These are phyloP conservation scores for Xylaria flabelliformis DNA, from an alignment of 495 filamentous ascomycete genomes.

Conservation along the genomic window DNA sequence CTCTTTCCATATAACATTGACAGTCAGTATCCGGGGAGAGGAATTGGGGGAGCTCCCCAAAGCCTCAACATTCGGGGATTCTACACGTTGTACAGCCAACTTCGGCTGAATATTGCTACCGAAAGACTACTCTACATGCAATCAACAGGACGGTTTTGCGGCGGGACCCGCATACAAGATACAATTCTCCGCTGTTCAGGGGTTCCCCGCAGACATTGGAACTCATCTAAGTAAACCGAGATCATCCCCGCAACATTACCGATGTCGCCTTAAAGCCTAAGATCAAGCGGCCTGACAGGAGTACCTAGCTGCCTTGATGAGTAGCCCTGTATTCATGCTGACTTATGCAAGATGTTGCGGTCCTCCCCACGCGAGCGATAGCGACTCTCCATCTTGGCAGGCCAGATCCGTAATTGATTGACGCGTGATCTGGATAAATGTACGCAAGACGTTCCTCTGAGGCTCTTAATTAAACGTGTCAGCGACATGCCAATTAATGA, in stretches of 20 bases:
- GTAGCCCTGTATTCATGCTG: conserved; percentile 4
- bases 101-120: conserved; percentile 21
- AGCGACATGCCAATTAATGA: conserved; percentile 17
- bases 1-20: not conserved
- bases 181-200: conserved; percentile 3
- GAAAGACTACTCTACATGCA: conserved; percentile 4
- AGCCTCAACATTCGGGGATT: conserved; percentile 18
- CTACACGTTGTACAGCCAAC: conserved; percentile 17
- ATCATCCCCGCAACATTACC: conserved; percentile 9
- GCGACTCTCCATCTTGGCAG: not conserved
- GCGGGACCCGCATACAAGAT: conserved; percentile 6
- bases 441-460: conserved; percentile 11
- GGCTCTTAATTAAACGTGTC: conserved; percentile 24
- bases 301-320: not conserved
- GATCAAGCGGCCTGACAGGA: conserved; percentile 1
- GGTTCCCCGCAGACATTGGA: conserved; percentile 17
- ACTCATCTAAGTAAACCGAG: conserved; percentile 7
- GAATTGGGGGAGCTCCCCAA: conserved; percentile 24
- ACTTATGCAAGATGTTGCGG: conserved; percentile 18
- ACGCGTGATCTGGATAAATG: conserved; percentile 27
- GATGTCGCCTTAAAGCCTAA: conserved; percentile 19
- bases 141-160: not conserved
- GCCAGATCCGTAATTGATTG: conserved; percentile 21
- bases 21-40: not conserved
- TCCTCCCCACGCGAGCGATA: not conserved